Evolutionary conservation across 768 basidiomycete genomes (phyloP), one percentile per base, ranked within the genome.

Genomic region (Boletales sp.): DNA sequence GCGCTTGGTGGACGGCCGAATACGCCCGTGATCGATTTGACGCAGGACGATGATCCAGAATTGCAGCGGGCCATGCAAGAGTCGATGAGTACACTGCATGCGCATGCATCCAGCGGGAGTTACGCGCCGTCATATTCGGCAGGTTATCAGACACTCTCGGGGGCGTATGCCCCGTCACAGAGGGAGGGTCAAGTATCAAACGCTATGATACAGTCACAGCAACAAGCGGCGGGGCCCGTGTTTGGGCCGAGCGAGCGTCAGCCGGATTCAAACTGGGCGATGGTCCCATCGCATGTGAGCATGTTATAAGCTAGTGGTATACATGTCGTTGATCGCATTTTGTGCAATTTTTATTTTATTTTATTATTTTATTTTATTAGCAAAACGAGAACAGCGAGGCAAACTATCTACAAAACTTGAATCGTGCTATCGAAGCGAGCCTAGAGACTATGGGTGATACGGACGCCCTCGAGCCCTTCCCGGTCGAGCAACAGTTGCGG

Each of bases 341-440:
- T 15, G 17, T 9, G 35, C 50, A 15, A 11, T 6, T 15, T n/a
- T 2, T 21, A 21, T 21, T 21, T 21, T n/a, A n/a, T n/a, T n/a
- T n/a, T n/a, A n/a, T n/a, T n/a, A n/a, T n/a, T n/a, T n/a, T n/a
- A n/a, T n/a, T 45, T 18, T 8, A 46, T 21, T 63, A 56, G 61
- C 57, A 74, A 74, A 69, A 63, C 44, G 65, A 65, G 49, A 61
- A 54, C 48, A 64, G 47, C 31, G 69, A 77, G 18, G 74, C 74
- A 2, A 74, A 74, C 19, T 83, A 86, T n/a, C 77, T 86, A 38
- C 78, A 82, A 42, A 74, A 74, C 33, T 68, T 89, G 66, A 82
- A 79, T 56, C 80, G 82, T 25, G 87, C 86, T 1, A 87, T 90
- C 38, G 79, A 84, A 65, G 86, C 81, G 5, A 87, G 86, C 62